Evolutionary conservation across 2,329 filamentous ascomycete species (phyloP), one percentile per base, ranked within the genome.

Genomic region (Aspergillus sp.): DNA sequence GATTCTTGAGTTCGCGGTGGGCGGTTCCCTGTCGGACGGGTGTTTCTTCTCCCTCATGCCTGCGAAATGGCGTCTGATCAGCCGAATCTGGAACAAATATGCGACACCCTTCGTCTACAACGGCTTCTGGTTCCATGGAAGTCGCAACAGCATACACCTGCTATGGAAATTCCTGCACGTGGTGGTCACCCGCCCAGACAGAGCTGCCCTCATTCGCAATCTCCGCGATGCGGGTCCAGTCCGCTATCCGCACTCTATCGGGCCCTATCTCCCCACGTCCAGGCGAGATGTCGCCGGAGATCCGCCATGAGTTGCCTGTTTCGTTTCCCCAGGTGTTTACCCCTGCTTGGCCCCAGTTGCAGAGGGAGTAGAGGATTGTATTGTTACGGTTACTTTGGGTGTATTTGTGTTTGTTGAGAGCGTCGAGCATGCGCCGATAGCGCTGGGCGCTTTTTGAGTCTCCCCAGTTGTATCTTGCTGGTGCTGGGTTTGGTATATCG

Each of bases 391-490:
- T 17, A 21, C 19, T 21, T 21, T 21, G 19, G 19, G 19, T 21
- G 19, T 21, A 3, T 21, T 21, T 27, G 25, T 27, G 25, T 7
- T 27, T 73, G 1, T 75, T 64, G 3, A 85, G 71, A 0, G 81
- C 81, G 64, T 84, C 77, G n/a, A 79, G 74, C 83, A 86, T 86
- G 19, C 64, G 60, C 4, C 64, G 65, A 68, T 79, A 86, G 8
- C 83, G 76, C 27, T 75, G 63, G 3, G 77, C 75, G 0, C 80
- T 82, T 19, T 74, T 79, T 39, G 80, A 82, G 0, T 67, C 73
- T 15, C 71, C 70, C 77, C 78, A 84, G 70, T 84, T 75, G 64
- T 85, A 84, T 12, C 75, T 78, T 0, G 75, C 58, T 27, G 82
- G 74, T 43, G 80, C 77, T 4, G 73, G 62, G 33, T 69, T 62